Evolutionary conservation across 805 yeast genomes (phyloP).

Genomic region (Candida quercuum): DNA sequence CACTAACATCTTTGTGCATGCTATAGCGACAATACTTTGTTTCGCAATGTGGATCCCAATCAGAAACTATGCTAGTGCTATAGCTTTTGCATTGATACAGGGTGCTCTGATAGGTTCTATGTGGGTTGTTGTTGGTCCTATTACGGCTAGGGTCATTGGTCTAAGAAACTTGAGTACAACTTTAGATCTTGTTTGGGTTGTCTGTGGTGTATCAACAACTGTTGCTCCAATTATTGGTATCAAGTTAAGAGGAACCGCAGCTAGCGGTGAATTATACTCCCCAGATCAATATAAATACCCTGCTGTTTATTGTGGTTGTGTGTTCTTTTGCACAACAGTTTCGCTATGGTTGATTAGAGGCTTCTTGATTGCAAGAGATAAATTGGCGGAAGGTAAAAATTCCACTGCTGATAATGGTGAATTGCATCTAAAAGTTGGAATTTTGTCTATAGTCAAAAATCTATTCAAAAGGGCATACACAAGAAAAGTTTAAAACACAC

Average conservation of each 20-base stretch:
- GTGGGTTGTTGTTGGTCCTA: conserved; percentile 50
- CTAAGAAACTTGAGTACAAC: conserved; percentile 43
- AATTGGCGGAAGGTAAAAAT: conserved; percentile 20
- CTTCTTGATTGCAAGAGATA: conserved; percentile 48
- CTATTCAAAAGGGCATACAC: conserved; percentile 6
- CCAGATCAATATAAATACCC: conserved; percentile 48
- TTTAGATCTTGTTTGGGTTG: conserved; percentile 48
- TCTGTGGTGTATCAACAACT: conserved; percentile 44
- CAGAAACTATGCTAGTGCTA: conserved; percentile 48
- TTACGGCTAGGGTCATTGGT: conserved; percentile 49
- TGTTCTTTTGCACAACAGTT: conserved; percentile 42
- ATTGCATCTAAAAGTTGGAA: conserved; percentile 14
- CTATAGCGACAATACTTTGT: conserved; percentile 35
- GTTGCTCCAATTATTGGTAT: conserved; percentile 60
- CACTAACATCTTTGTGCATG: conserved; percentile 32
- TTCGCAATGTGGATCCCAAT: conserved; percentile 56
- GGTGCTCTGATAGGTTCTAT: conserved; percentile 60
- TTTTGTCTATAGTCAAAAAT: neutral
- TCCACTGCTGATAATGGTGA: conserved; percentile 25
- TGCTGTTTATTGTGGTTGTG: conserved; percentile 54
- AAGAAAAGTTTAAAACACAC: neutral
- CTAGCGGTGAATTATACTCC: conserved; percentile 26
- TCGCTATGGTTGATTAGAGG: conserved; percentile 44
- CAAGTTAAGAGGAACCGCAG: conserved; percentile 31
- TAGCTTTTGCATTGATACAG: conserved; percentile 44